Conservation (phyloP, 108 stramenopile genomes). For the Epithemia pelagica region DNA sequence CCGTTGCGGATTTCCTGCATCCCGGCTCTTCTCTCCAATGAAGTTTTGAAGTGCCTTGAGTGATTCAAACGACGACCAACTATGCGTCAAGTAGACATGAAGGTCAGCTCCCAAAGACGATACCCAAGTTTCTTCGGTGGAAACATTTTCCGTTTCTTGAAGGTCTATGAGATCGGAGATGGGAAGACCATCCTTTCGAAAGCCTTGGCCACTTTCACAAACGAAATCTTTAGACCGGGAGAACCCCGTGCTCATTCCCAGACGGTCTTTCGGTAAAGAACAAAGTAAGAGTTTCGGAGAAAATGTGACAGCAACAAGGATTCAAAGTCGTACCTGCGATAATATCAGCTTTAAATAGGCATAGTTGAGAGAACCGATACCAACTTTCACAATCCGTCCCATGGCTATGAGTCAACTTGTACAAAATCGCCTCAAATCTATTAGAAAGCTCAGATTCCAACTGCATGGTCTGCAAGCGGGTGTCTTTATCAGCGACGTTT, state of each 20-base stretch:
- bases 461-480: conserved; percentile 34
- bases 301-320: not conserved
- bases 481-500: conserved; percentile 30
- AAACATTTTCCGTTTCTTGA: conserved; percentile 37
- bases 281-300: not conserved
- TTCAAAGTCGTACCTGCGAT: conserved; percentile 50
- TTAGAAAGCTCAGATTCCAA: conserved; percentile 53
- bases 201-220: conserved; percentile 14
- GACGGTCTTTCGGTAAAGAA: not conserved
- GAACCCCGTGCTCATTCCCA: conserved; percentile 31
- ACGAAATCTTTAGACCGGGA: conserved; percentile 34
- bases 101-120: conserved; percentile 52
- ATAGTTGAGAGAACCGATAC: conserved; percentile 62
- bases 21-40: not conserved
- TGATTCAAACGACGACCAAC: conserved; percentile 65
- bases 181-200: conserved; percentile 9
- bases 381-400: conserved; percentile 52
- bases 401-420: conserved; percentile 59
- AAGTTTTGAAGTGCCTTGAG: conserved; percentile 21
- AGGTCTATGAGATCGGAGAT: conserved; percentile 33
- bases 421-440: conserved; percentile 69
- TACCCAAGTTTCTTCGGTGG: conserved; percentile 24
- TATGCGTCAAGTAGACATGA: conserved; percentile 43
- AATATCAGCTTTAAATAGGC: conserved; percentile 59
- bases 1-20: not conserved